Evolutionary conservation across 495 filamentous ascomycete species (phyloP), one percentile per base, ranked within the genome.

Genomic region (Penicillium lividum): DNA sequence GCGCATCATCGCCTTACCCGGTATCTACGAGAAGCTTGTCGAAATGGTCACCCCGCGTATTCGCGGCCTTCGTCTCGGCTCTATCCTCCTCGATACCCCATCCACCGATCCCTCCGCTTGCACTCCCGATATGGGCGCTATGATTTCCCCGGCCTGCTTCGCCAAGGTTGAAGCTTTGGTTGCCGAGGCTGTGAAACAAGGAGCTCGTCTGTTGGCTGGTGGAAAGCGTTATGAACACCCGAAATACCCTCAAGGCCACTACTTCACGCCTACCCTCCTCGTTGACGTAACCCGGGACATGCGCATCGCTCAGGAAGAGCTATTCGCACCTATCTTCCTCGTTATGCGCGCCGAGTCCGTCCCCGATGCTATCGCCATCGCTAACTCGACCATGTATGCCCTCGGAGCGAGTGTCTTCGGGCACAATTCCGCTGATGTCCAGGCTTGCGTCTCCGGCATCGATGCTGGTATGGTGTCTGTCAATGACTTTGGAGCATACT

Each of bases 401-500:
- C 86, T 96, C 25, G 91, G 91, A 44, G 86, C 88, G 30, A 89
- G 85, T 40, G 91, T 98, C 43, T 97, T 93, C 72, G 93, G 93
- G 29, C 68, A 75, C 66, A 63, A 71, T 53, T 28, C 30, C 0
- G 45, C 30, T 13, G 73, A 82, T 51, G 73, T 92, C 4, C 71
- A 83, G 42, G 67, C 71, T 18, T 86, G 91, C 34, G 86, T 92
- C 0, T 65, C 62, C n/a, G 80, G 82, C 25, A 82, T 98, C 53
- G 83, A 87, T 53, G 86, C 88, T 3, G 94, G 94, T 28, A 96
- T 96, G 89, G 89, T 98, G 5, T 82, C 88, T 47, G 84, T 98
- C 53, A 98, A 98, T 65, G 94, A 98, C 74, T 98, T 98, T 61
- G 94, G 85, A 22, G 87, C 84, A 15, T 96, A 85, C 66, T 98